phyloP scores from a whole-genome alignment of 495 filamentous ascomycete species.

The Durotheca rogersii region DNA sequence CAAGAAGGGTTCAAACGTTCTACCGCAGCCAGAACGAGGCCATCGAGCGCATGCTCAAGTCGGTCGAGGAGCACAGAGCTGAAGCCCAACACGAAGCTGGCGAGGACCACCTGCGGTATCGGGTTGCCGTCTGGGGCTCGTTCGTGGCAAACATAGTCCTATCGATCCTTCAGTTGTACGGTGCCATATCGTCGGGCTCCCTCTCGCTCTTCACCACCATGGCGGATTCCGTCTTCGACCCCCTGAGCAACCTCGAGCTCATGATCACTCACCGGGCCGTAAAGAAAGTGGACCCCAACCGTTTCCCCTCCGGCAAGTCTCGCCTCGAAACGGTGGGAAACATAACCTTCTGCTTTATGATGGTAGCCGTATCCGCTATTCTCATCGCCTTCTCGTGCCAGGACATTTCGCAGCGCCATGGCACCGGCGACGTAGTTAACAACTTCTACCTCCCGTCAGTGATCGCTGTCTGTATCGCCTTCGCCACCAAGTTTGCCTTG shows the following conservation, averaged over 20 bases:
- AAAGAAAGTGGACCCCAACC: constrained; percentile 79
- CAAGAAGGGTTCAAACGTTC: constrained; percentile 73
- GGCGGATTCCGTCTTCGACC: constrained; percentile 96
- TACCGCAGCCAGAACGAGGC: constrained; percentile 92
- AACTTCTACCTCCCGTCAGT: constrained; percentile 81
- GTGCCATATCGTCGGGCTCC: constrained; percentile 78
- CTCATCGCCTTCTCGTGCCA: constrained; percentile 82
- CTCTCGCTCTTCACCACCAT: constrained; percentile 97
- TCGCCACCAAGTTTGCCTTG: constrained; percentile 76
- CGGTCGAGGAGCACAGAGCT: constrained; percentile 84
- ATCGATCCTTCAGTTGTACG: constrained; percentile 81
- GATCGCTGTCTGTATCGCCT: constrained; percentile 83
- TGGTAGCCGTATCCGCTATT: constrained; percentile 87
- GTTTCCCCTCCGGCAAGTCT: constrained; percentile 92
- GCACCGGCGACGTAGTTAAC: constrained; percentile 46
- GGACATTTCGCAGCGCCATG: constrained; percentile 57
- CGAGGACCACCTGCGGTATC: constrained; percentile 78
- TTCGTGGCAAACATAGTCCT: constrained; percentile 82
- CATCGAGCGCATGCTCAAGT: constrained; percentile 87
- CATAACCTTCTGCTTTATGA: constrained; percentile 95
- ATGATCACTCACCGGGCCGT: constrained; percentile 88
- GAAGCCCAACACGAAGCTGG: constrained; percentile 76
- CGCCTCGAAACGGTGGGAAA: constrained; percentile 95
- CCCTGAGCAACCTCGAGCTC: constrained; percentile 83
- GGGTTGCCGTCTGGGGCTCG: constrained; percentile 88